Evolutionary conservation across 2,329 filamentous ascomycete genomes (phyloP).

Genomic region (Monosporascus sp.): DNA sequence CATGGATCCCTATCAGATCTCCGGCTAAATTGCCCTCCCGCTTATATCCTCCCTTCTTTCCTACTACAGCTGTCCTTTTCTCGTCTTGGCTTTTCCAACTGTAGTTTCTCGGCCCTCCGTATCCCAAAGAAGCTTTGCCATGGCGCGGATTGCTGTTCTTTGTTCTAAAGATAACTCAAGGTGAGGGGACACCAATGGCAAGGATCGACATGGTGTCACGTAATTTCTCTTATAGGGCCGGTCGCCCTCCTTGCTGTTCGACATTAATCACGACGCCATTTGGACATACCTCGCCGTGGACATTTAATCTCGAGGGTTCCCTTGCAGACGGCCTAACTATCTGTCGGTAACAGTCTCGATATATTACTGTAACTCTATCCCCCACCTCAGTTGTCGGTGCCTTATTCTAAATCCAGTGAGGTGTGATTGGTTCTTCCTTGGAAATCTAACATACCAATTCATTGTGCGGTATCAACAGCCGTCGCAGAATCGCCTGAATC

Average conservation of each 20-base stretch:
- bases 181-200: neutral
- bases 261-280: neutral
- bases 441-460: neutral
- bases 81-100: constrained; percentile 17
- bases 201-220: neutral
- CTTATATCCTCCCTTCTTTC: constrained; percentile 17
- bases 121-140: constrained; percentile 16
- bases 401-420: neutral
- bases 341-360: neutral
- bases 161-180: neutral
- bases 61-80: constrained; percentile 12
- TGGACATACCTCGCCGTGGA: neutral
- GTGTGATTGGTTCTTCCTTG: neutral
- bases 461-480: neutral
- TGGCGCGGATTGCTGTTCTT: neutral
- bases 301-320: neutral
- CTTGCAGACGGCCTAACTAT: neutral
- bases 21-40: constrained; percentile 23
- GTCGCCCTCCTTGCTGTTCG: neutral
- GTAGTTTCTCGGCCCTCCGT: constrained; percentile 17
- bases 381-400: neutral
- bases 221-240: neutral
- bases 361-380: neutral
- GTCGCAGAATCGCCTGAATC: neutral
- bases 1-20: constrained; percentile 13